Percentiles rank a stretch among this genome's conserved stretches.
Evolutionary conservation across 2,329 filamentous ascomycete species (phyloP).

Genomic region (Diplocarpon mali): DNA sequence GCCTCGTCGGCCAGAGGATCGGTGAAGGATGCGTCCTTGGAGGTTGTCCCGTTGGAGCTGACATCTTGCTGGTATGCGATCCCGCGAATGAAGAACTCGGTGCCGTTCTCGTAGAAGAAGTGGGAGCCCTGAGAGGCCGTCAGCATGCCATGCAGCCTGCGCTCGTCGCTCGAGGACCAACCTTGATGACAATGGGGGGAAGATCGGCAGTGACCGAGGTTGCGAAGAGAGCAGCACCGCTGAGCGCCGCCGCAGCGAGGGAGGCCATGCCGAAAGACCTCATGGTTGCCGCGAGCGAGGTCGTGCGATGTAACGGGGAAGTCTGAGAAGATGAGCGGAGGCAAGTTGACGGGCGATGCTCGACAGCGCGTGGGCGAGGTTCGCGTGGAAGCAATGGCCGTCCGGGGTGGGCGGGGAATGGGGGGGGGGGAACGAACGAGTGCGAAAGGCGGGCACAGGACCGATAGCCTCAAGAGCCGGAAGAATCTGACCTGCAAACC

Average conservation of each 20-base stretch:
- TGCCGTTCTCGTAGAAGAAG: constrained; percentile 41
- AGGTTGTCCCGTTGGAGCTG: constrained; percentile 41
- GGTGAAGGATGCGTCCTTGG: constrained; percentile 46
- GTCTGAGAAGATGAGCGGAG: not conserved
- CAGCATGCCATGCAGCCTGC: not conserved
- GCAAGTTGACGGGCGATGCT: no score
- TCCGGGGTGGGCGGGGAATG: no score
- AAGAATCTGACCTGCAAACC: no score
- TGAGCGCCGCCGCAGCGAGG: constrained; percentile 32
- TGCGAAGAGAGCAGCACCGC: constrained; percentile 41
- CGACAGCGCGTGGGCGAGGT: no score
- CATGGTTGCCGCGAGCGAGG: constrained; percentile 36
- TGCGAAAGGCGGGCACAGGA: no score
- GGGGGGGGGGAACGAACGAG: no score
- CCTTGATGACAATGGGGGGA: constrained; percentile 40
- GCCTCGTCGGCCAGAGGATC: constrained; percentile 70
- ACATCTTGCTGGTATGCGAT: constrained; percentile 88
- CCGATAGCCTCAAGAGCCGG: no score
- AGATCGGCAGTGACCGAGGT: constrained; percentile 42
- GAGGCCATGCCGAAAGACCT: constrained; percentile 37
- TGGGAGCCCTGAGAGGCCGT: constrained; percentile 24
- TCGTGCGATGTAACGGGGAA: constrained; percentile 8
- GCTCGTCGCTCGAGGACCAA: constrained; percentile 4
- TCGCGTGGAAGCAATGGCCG: no score
- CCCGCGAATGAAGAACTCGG: constrained; percentile 88